phyloP scores from a whole-genome alignment of 371 early-diverging fungal species.

The Rhizomucor pusillus region DNA sequence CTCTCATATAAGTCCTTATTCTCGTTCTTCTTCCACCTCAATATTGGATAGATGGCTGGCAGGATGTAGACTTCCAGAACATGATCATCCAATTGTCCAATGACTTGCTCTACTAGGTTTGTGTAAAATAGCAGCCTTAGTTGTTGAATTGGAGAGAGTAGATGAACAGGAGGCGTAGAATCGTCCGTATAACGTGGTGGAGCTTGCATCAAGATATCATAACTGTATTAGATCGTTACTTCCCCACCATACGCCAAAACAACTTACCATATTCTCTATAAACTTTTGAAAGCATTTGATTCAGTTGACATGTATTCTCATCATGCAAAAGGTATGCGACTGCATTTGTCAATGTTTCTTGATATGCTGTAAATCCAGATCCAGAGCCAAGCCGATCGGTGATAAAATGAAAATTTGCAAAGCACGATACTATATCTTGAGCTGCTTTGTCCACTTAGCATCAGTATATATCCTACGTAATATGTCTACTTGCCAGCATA shows the following conservation, averaged over 20 bases:
- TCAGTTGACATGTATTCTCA: slow-evolving; percentile 33
- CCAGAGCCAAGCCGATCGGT: slow-evolving; percentile 35
- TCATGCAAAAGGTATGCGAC: slow-evolving; percentile 39
- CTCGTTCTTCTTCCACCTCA: slow-evolving; percentile 45
- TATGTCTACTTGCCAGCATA: slow-evolving; percentile 20
- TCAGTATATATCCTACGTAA: neutral
- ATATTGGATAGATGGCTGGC: slow-evolving; percentile 56
- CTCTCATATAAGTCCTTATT: slow-evolving; percentile 60
- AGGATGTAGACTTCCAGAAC: slow-evolving; percentile 48
- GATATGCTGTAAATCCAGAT: slow-evolving; percentile 40
- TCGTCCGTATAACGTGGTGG: slow-evolving; percentile 17
- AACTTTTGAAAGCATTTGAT: slow-evolving; percentile 24
- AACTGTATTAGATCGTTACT: neutral
- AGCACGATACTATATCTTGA: slow-evolving; percentile 33
- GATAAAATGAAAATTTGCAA: slow-evolving; percentile 44
- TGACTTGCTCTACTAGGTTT: slow-evolving; percentile 55
- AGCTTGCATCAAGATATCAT: slow-evolving; percentile 6
- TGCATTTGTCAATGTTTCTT: slow-evolving; percentile 44
- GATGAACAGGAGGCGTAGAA: slow-evolving; percentile 13
- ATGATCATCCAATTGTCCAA: slow-evolving; percentile 40
- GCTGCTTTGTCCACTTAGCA: slow-evolving; percentile 13
- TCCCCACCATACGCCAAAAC: neutral
- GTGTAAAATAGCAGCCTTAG: slow-evolving; percentile 50
- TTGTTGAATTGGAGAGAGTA: slow-evolving; percentile 40
- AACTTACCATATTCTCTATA: slow-evolving; percentile 44